A percentile compares a stretch with the other conserved stretches of the same genome.
Evolutionary conservation across 106 monocot genomes (phyloP).

Genomic region (Dendrobium huoshanense): DNA sequence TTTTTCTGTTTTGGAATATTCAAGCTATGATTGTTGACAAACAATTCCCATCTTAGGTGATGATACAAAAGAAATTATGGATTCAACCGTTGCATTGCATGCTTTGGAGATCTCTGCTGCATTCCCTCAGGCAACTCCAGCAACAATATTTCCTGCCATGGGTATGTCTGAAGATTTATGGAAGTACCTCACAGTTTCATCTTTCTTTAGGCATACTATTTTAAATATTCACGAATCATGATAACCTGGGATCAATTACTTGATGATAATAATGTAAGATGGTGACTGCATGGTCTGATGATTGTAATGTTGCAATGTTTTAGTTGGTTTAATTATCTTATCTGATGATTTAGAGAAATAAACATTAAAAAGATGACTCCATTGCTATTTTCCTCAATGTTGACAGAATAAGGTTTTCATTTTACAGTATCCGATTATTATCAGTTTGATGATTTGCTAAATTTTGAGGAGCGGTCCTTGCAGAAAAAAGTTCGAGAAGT

Average conservation of each 20-base stretch:
- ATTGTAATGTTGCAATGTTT: not conserved
- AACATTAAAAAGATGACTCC: not conserved
- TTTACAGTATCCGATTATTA: slow-evolving; percentile 73
- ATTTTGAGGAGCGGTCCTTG: slow-evolving; percentile 52
- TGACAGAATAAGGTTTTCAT: not conserved
- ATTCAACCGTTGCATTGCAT: slow-evolving; percentile 41
- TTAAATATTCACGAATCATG: not conserved
- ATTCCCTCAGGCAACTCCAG: slow-evolving; percentile 94
- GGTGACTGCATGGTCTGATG: not conserved
- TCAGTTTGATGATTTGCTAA: slow-evolving; percentile 80
- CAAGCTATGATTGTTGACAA: not conserved
- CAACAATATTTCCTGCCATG: slow-evolving; percentile 66
- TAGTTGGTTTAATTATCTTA: not conserved
- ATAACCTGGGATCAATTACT: not conserved
- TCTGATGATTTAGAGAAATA: not conserved
- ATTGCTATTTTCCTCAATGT: not conserved
- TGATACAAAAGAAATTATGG: slow-evolving; percentile 10
- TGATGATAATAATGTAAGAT: not conserved
- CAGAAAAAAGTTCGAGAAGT: slow-evolving; percentile 48
- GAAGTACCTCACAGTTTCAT: no score
- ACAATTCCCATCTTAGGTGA: slow-evolving; percentile 18
- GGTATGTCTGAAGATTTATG: slow-evolving; percentile 24
- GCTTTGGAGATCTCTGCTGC: slow-evolving; percentile 61
- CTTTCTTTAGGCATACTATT: not conserved
- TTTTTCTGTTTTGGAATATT: not conserved